Conservation (phyloP, 805 yeast genomes). For the Nakazawaea laoshanensis region DNA sequence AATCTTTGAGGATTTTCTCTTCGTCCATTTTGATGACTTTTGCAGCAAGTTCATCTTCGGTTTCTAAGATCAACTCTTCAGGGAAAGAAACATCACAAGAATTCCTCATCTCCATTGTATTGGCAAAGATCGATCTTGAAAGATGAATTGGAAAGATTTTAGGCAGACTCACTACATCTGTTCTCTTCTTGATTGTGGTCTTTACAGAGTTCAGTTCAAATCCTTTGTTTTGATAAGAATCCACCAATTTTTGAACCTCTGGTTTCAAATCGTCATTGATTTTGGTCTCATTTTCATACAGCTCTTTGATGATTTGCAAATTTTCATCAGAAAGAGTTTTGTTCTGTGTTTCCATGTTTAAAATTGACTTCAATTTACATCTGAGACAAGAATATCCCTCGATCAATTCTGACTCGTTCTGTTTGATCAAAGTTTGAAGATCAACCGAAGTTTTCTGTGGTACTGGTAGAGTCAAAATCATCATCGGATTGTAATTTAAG, state of each 20-base stretch:
- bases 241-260: constrained; percentile 37
- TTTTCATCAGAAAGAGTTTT: constrained; percentile 20
- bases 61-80: constrained; percentile 40
- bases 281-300: constrained; percentile 26
- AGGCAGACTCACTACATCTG: constrained; percentile 59
- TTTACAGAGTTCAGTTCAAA: constrained; percentile 37
- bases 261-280: constrained; percentile 63
- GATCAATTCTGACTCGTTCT: constrained; percentile 56
- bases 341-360: constrained; percentile 16
- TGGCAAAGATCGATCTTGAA: constrained; percentile 73
- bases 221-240: constrained; percentile 34
- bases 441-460: constrained; percentile 40
- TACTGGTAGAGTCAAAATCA: constrained; percentile 65
- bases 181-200: constrained; percentile 61
- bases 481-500: constrained; percentile 49
- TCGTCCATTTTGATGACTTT: constrained; percentile 11
- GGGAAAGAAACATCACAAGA: constrained; percentile 63
- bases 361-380: constrained; percentile 48
- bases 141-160: constrained; percentile 69
- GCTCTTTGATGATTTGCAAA: constrained; percentile 25
- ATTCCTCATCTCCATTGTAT: constrained; percentile 62
- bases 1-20: constrained; percentile 21
- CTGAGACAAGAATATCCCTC: constrained; percentile 74
- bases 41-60: constrained; percentile 29
- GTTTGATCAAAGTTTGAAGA: constrained; percentile 45